Evolutionary conservation across 2,329 filamentous ascomycete species (phyloP).

Genomic region (Lasiodiplodia theobromae): DNA sequence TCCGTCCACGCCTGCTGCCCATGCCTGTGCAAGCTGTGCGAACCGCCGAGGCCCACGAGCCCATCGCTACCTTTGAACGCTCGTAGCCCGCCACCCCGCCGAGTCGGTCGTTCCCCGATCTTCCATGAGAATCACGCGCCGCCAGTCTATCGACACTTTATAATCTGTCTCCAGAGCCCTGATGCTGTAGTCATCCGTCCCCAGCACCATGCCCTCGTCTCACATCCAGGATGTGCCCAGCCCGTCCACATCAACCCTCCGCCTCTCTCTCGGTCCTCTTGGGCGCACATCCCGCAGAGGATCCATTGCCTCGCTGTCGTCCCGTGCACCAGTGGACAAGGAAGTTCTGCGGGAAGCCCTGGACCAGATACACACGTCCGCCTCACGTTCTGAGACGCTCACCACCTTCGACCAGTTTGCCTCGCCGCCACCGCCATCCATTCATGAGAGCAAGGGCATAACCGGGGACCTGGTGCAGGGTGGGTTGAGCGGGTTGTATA

Average conservation of each 20-base stretch:
- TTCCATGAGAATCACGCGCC: conserved; percentile 19
- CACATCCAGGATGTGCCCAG: conserved; percentile 37
- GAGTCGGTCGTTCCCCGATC: conserved; percentile 17
- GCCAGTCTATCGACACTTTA: conserved; percentile 6
- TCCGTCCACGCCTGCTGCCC: conserved; percentile 3
- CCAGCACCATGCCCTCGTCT: conserved; percentile 32
- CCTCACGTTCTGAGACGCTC: conserved; percentile 82
- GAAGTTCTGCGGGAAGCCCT: conserved; percentile 52
- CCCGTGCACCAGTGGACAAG: conserved; percentile 37
- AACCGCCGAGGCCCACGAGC: conserved; percentile 18
- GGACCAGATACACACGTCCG: conserved; percentile 86
- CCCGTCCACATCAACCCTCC: conserved; percentile 34
- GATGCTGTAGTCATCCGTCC: conserved; percentile 20
- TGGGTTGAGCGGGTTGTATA: conserved; percentile 88
- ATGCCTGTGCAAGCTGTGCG: conserved; percentile 22
- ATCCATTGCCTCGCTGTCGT: conserved; percentile 49
- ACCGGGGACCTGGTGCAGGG: conserved; percentile 80
- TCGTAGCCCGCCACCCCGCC: conserved; percentile 23
- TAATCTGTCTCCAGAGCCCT: conserved; percentile 10
- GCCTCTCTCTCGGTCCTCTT: conserved; percentile 38
- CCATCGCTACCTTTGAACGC: conserved; percentile 4
- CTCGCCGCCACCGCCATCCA: conserved; percentile 67
- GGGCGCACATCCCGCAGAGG: conserved; percentile 43
- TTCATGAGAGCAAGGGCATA: conserved; percentile 72
- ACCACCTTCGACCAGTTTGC: conserved; percentile 96